Conservation (phyloP, 2,329 filamentous ascomycete genomes). For the Pseudohalonectria lignicola region DNA sequence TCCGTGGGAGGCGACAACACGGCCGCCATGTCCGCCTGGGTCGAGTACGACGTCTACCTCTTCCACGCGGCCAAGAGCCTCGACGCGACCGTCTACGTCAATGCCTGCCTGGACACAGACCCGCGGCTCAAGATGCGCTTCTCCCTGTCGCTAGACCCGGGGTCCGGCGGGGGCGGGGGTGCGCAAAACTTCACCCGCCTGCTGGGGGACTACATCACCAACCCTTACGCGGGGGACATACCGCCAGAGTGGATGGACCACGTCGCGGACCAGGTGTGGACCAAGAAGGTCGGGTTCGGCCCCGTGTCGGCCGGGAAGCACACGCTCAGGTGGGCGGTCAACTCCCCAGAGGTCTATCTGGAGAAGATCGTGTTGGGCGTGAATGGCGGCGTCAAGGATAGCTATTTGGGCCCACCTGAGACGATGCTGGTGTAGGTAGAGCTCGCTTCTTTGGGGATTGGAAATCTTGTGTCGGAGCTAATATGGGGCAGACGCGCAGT, state of each 20-base stretch:
- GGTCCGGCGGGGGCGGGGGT: background rate
- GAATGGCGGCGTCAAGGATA: conserved; percentile 17
- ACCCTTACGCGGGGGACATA: conserved; percentile 24
- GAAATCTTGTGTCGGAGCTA: too few relatives aligned
- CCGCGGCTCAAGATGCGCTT: conserved; percentile 36
- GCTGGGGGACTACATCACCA: conserved; percentile 27
- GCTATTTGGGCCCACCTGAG: conserved; percentile 23
- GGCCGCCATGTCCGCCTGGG: conserved; percentile 7
- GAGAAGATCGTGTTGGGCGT: conserved; percentile 24
- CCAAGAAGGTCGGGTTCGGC: conserved; percentile 19
- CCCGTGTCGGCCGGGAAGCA: conserved; percentile 15
- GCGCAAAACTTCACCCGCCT: conserved; percentile 18
- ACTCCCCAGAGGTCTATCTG: conserved; percentile 21
- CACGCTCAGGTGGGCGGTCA: conserved; percentile 17
- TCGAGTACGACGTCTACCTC: conserved; percentile 19
- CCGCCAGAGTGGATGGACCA: conserved; percentile 36
- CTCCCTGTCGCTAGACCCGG: conserved; percentile 33
- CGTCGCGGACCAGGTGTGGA: conserved; percentile 39
- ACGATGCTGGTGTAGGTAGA: conserved; percentile 6
- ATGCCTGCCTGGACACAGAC: conserved; percentile 35
- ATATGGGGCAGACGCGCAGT: too few relatives aligned
- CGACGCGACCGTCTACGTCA: conserved; percentile 21
- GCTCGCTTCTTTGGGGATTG: too few relatives aligned
- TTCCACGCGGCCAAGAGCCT: conserved; percentile 13
- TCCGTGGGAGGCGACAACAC: background rate